Percentiles rank a stretch among this genome's conserved stretches.
phyloP scores from a whole-genome alignment of 306 rosid genomes.

The Calophaca sinica region DNA sequence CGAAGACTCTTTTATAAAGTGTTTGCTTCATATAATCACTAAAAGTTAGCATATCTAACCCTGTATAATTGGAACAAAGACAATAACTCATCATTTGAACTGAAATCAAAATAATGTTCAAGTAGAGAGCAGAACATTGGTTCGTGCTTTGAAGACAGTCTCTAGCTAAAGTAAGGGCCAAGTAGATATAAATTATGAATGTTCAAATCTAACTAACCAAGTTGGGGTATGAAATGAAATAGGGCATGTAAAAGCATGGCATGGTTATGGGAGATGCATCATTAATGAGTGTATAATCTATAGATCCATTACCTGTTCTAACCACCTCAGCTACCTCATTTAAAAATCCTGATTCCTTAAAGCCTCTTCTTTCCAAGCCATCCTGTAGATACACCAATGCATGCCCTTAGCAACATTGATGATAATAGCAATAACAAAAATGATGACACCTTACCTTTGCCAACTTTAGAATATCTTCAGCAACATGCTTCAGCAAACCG shows the following conservation, averaged over 20 bases:
- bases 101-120: not conserved
- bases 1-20: not conserved
- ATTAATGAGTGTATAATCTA: slow-evolving; percentile 7
- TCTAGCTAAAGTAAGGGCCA: not conserved
- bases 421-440: slow-evolving; percentile 31
- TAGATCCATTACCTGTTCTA: slow-evolving; percentile 68
- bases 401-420: slow-evolving; percentile 37
- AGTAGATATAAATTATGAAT: slow-evolving; percentile 6
- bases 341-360: slow-evolving; percentile 87
- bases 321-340: slow-evolving; percentile 93
- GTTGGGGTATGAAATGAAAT: slow-evolving; percentile 11
- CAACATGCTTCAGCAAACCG: slow-evolving; percentile 88
- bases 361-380: slow-evolving; percentile 97
- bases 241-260: not conserved
- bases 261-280: slow-evolving; percentile 21
- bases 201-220: slow-evolving; percentile 1
- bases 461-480: slow-evolving; percentile 82
- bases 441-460: slow-evolving; percentile 68
- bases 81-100: not conserved
- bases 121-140: slow-evolving; percentile 9
- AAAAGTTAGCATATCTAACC: not conserved
- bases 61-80: not conserved
- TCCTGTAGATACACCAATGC: slow-evolving; percentile 59
- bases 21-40: slow-evolving; percentile 7
- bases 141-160: slow-evolving; percentile 6